Base-by-base conservation (phyloP, 1,139 yeast genomes). In the Hanseniaspora uvarum region DNA sequence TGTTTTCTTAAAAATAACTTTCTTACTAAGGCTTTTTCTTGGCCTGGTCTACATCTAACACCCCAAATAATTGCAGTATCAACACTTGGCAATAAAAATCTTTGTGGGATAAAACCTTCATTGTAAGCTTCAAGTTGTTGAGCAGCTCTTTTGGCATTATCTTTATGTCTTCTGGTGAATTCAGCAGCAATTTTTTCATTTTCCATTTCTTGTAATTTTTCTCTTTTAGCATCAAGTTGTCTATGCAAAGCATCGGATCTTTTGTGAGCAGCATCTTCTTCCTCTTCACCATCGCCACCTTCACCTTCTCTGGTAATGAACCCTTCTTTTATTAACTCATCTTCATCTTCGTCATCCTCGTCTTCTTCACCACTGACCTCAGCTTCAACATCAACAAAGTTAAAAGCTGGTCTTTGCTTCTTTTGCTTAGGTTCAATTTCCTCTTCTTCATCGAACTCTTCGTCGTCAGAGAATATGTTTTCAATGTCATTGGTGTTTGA, bases 351-450 rank as follows among this genome's bases (percentile, higher is more conserved):
- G 61, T 89, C 97, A 50, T 87, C 83, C 40, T 92, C 98, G 60
- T 92, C 98, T 57, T 92, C 98, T 61, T 92, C 98, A 58, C 92
- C 97, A 67, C 94, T 96, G 56, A 92, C 99, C 67, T 92, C 98
- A 57, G 99, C 99, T 74, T 92, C 98, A 55, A 92, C 94, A 84
- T 92, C 99, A 70, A 92, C 77, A 69, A 92, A 92, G 68, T 92
- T 92, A 62, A 88, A 81, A 52, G 81, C 78, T 67, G 83, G 80
- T 63, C 83, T 75, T 67, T 81, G 76, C 70, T 83, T 75, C 68
- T 79, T 78, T 16, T 72, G 87, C 36, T 76, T 94, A 3, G 75
- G 92, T 5, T 76, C 86, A 0, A 76, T 86, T 0, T 78, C 85
- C 0, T 74, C 81, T 2, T 77, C 80, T 0, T 74, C 75, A 1